Evolutionary conservation across 345 rosid species (phyloP).

Genomic region (Boechera stricta): DNA sequence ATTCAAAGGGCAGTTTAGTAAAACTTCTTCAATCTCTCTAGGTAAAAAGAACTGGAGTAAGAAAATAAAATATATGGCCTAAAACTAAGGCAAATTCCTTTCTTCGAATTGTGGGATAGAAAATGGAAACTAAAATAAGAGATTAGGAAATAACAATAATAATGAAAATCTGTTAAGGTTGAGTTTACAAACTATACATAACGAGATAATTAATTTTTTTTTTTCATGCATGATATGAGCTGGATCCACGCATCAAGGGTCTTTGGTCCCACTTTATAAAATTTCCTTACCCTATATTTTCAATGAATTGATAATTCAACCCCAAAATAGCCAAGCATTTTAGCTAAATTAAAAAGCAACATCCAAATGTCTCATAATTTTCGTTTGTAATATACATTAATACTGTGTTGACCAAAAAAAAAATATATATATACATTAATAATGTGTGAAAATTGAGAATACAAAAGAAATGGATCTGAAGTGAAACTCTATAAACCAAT

Average conservation of each 20-base stretch:
- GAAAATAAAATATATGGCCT: not conserved
- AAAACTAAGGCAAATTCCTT: slow-evolving; percentile 14
- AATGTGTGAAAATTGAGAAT: not conserved
- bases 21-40: not conserved
- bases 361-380: not conserved
- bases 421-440: too few relatives aligned
- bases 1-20: slow-evolving; percentile 6
- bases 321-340: slow-evolving; percentile 7
- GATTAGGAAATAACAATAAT: slow-evolving; percentile 19
- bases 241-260: slow-evolving; percentile 81
- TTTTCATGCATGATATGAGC: slow-evolving; percentile 60
- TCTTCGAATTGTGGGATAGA: not conserved
- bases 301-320: not conserved
- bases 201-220: slow-evolving; percentile 48
- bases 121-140: slow-evolving; percentile 5
- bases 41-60: not conserved
- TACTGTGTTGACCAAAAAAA: too few relatives aligned
- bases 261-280: slow-evolving; percentile 55
- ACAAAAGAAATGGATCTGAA: slow-evolving; percentile 5
- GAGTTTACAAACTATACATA: slow-evolving; percentile 35
- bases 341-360: not conserved
- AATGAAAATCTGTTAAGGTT: slow-evolving; percentile 25
- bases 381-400: too few relatives aligned
- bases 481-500: not conserved
- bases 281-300: not conserved